Base-by-base conservation (phyloP, 1,139 yeast species). In the Taiozyma sp. region DNA sequence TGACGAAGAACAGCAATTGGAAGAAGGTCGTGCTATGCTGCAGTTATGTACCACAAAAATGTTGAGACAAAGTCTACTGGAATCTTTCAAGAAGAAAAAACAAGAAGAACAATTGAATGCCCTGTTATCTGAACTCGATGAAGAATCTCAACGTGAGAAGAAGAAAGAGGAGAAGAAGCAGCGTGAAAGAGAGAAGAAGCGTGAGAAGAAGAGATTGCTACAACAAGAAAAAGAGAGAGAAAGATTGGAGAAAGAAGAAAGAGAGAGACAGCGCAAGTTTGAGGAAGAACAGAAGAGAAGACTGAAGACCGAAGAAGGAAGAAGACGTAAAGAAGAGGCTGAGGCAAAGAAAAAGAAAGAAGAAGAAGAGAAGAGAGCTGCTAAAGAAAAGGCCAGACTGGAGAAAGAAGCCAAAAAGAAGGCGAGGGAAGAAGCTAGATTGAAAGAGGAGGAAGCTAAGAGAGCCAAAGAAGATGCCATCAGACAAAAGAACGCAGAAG, bases 181-280 rank as follows among this genome's bases (percentile, higher is more conserved):
- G 56, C 78, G 78, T 54, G 93, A 87, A 58, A 84, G 81, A 67
- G 96, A 89, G 62, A 84, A 83, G 70, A 83, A 85, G 52, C 84
- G 84, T 65, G 95, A 88, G 60, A 87, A 87, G 76, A 87, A 87
- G 65, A 76, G 86, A 28, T 75, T 79, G 43, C 84, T 79, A 56
- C 87, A 84, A 63, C 74, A 75, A 48, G 90, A 88, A 23, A 85
- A 84, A 59, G 96, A 88, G 63, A 92, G 87, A 58, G 96, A 87
- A 65, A 75, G 80, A 48, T 73, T 72, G 48, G 74, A 74, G 53
- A 78, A 78, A 57, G 90, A 84, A 61, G 62, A 57, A 36, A 48
- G 51, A 28, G 59, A 56, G 43, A 73, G 75, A 57, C 75, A 75
- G 2, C 87, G 81, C 54, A 83, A 77, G 49, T 76, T 77, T 19